phyloP scores from a whole-genome alignment of 805 yeast genomes.

The Pichia exigua region DNA sequence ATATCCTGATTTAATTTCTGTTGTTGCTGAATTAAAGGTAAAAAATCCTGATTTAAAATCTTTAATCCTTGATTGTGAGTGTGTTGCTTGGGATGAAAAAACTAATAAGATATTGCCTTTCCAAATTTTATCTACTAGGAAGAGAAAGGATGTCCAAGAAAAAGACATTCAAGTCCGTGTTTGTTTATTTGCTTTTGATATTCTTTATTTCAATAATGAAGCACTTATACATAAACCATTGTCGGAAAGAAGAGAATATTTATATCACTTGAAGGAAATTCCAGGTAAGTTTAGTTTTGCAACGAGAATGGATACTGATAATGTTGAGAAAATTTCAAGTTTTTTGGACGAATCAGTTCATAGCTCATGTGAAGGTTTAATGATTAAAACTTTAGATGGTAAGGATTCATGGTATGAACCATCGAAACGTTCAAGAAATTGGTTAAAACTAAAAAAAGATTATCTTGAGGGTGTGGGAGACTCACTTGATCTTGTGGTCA shows the following conservation, averaged over 20 bases:
- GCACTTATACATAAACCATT: slow-evolving; percentile 61
- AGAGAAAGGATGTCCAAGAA: slow-evolving; percentile 84
- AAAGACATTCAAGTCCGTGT: slow-evolving; percentile 86
- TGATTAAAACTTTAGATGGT: slow-evolving; percentile 87
- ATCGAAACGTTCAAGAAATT: slow-evolving; percentile 86
- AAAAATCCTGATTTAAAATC: slow-evolving; percentile 35
- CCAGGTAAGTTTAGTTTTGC: slow-evolving; percentile 83
- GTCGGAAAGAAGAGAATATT: slow-evolving; percentile 56
- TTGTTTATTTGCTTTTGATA: slow-evolving; percentile 87
- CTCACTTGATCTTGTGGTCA: slow-evolving; percentile 83
- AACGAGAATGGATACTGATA: slow-evolving; percentile 59
- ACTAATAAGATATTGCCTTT: slow-evolving; percentile 81
- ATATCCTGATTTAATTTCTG: slow-evolving; percentile 81
- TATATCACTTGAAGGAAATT: slow-evolving; percentile 50
- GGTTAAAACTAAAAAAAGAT: slow-evolving; percentile 94
- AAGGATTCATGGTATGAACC: slow-evolving; percentile 84
- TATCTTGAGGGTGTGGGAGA: slow-evolving; percentile 94
- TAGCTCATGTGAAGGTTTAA: slow-evolving; percentile 89
- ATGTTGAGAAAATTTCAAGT: slow-evolving; percentile 64
- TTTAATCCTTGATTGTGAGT: slow-evolving; percentile 88
- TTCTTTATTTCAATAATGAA: slow-evolving; percentile 66
- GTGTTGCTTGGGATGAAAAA: slow-evolving; percentile 92
- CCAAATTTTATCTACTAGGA: slow-evolving; percentile 87
- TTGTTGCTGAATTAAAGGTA: slow-evolving; percentile 42
- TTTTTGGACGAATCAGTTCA: slow-evolving; percentile 86